Percentiles rank a stretch among this genome's conserved stretches.
These are phyloP conservation scores for Umbelopsis isabellina DNA, from an alignment of 192 early-diverging fungal species.

Conservation along the genomic window DNA sequence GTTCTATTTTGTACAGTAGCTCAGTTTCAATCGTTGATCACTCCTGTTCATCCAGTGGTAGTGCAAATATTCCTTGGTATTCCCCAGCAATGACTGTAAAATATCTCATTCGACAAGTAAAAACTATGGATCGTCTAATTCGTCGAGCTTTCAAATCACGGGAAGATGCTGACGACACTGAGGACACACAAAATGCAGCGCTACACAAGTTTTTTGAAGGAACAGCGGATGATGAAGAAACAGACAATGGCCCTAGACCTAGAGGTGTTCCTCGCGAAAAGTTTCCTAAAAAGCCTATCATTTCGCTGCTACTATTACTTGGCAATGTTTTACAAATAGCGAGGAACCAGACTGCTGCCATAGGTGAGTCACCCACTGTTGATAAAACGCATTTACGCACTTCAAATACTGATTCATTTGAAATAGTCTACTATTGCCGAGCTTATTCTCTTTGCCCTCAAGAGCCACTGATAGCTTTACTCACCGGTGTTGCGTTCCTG, in stretches of 20 bases:
- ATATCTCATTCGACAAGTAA: conserved; percentile 57
- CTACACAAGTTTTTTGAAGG: not conserved
- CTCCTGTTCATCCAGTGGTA: conserved; percentile 29
- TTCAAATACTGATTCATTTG: not conserved
- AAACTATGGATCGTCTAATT: conserved; percentile 41
- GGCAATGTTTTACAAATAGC: conserved; percentile 63
- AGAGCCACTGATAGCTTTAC: conserved; percentile 70
- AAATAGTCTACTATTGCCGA: conserved; percentile 55
- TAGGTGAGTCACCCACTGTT: conserved; percentile 47
- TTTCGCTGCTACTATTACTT: conserved; percentile 53
- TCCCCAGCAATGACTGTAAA: conserved; percentile 54
- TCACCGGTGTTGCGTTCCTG: conserved; percentile 62
- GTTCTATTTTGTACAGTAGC: not conserved
- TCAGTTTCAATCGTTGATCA: not conserved
- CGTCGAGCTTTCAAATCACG: not conserved
- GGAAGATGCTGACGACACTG: not conserved
- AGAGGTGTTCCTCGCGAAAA: conserved; percentile 3
- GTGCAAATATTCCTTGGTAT: conserved; percentile 36
- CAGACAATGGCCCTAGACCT: not conserved
- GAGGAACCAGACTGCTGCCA: conserved; percentile 59
- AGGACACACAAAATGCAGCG: not conserved
- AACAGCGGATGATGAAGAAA: not conserved
- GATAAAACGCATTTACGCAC: not conserved
- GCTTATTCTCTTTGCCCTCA: conserved; percentile 61
- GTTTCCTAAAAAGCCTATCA: not conserved